Evolutionary conservation across 2,329 filamentous ascomycete genomes (phyloP).

Genomic region (Colletotrichum coccodes): DNA sequence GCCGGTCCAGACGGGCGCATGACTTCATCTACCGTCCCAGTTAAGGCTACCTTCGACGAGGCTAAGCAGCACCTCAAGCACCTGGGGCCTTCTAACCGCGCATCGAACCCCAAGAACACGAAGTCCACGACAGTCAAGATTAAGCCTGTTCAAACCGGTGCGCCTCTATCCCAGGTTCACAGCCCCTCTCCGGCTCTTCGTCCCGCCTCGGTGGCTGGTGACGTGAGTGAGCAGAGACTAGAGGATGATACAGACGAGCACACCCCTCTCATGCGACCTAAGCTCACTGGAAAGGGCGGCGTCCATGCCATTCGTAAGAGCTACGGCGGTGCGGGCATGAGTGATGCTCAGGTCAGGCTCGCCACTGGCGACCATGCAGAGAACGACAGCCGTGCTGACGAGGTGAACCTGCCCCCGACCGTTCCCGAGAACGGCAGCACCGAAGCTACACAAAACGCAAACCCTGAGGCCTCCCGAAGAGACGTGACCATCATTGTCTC

Average conservation of each 20-base stretch:
- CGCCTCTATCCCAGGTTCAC: conserved; percentile 44
- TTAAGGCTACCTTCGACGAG: conserved; percentile 70
- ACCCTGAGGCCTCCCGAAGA: conserved; percentile 12
- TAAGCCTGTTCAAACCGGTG: conserved; percentile 64
- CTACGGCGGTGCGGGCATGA: conserved; percentile 32
- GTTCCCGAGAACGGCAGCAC: conserved; percentile 13
- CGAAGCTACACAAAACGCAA: not conserved
- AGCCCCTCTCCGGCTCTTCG: conserved; percentile 34
- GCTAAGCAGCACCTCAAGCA: conserved; percentile 72
- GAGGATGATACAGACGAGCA: conserved; percentile 29
- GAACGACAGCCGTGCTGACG: not conserved
- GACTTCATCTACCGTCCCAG: conserved; percentile 58
- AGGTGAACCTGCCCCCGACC: conserved; percentile 18
- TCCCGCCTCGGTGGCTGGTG: conserved; percentile 36
- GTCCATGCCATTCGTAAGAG: conserved; percentile 34
- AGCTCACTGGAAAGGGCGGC: conserved; percentile 38
- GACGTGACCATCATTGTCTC: conserved; percentile 28
- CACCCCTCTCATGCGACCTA: conserved; percentile 33
- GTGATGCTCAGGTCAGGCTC: conserved; percentile 30
- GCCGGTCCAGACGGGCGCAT: conserved; percentile 62
- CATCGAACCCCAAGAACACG: conserved; percentile 71
- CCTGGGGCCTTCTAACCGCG: conserved; percentile 74
- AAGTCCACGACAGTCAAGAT: conserved; percentile 74
- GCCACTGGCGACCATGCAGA: conserved; percentile 13
- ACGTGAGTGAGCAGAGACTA: conserved; percentile 6